phyloP scores from a whole-genome alignment of 371 early-diverging fungal species.

The Zopfochytrium polystomum region DNA sequence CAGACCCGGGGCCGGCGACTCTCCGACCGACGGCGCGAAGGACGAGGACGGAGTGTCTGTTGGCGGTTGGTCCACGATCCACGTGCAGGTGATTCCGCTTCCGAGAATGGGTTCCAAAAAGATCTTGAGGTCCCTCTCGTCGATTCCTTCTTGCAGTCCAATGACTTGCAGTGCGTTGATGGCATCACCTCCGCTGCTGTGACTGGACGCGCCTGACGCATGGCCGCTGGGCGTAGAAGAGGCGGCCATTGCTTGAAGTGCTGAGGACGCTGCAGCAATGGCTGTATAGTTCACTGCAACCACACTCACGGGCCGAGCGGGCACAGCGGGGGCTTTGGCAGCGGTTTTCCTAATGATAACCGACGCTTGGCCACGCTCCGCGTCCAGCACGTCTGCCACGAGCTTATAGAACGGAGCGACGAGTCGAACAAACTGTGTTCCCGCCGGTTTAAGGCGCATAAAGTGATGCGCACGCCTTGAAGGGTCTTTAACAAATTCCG shows the following conservation, averaged over 20 bases:
- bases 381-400: conserved; percentile 27
- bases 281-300: conserved; percentile 15
- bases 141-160: conserved; percentile 21
- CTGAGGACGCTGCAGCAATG: conserved; percentile 1
- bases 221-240: neutral
- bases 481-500: conserved; percentile 34
- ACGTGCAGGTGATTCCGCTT: conserved; percentile 1
- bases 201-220: neutral
- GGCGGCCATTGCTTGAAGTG: neutral
- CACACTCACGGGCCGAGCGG: conserved; percentile 16
- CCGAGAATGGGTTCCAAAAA: conserved; percentile 31
- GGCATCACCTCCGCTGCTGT: neutral
- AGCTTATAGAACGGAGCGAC: conserved; percentile 34
- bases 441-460: conserved; percentile 21
- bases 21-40: no score
- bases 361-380: conserved; percentile 24
- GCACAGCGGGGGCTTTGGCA: conserved; percentile 12
- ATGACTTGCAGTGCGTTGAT: conserved; percentile 31
- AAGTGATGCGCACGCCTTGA: conserved; percentile 22
- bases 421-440: conserved; percentile 17
- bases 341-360: conserved; percentile 27
- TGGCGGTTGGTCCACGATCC: no score
- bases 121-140: conserved; percentile 25
- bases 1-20: neutral
- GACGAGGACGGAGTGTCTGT: no score